Base-by-base conservation (phyloP, 805 yeast genomes). In the Priceomyces melissophilus region DNA sequence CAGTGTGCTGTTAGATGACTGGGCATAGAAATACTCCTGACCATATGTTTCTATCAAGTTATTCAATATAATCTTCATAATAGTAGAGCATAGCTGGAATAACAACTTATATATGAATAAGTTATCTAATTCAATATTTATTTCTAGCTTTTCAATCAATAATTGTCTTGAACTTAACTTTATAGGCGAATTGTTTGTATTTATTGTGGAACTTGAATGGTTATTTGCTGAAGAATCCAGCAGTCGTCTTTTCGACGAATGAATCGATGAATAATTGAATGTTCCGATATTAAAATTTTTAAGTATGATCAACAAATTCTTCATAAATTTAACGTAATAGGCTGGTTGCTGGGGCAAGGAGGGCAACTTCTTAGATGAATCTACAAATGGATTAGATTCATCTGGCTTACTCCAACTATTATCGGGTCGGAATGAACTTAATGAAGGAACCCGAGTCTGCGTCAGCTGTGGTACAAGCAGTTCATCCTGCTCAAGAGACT, bases 71-170 rank as follows among this genome's bases (percentile, higher is more conserved):
- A 57, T 56, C 12, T 46, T 46, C 33, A 57, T 60, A 23, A 69
- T 54, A 39, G 49, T 51, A 11, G 55, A 38, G 3, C 69, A 38
- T 30, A 69, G 44, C 45, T 59, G 53, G 23, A 69, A 47, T 35
- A 65, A 51, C 35, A 60, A 60, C 46, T 64, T 67, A 50, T 57
- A 63, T 7, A 65, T 64, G 46, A 69, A 70, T 32, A 69, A 47
- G 14, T 54, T 59, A 46, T 70, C 75, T 38, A 70, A 55, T 23
- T 57, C 49, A 33, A 69, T 69, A 42, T 69, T 70, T 35, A 69
- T 65, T 44, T 70, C 75, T 32, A 70, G 53, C 50, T 69, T 70
- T 42, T 70, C 75, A 15, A 70, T 67, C 30, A 66, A 55, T 32
- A 70, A 55, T 41, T 70, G 75, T 30, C 60, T 58, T 12, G 73